Base-by-base conservation (phyloP, 495 filamentous ascomycete genomes). In the Lasiosphaeria miniovina region DNA sequence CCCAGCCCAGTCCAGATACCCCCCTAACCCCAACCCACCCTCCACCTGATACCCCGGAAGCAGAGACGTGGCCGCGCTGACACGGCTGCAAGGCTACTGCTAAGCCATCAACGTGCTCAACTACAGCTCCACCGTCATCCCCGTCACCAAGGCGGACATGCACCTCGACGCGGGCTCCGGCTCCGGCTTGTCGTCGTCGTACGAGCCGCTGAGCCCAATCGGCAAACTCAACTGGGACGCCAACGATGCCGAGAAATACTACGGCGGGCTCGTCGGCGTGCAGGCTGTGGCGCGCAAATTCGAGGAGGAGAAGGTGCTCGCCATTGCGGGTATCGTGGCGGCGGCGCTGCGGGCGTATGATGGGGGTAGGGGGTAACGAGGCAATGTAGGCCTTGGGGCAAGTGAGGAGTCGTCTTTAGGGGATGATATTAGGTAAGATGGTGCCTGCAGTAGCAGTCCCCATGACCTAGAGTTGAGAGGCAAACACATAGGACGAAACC, bases 271-370 rank as follows among this genome's bases (percentile, higher is more conserved):
- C 0, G 77, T 81, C 11, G 75, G 71, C 0, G 62, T 83, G n/a
- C 80, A 82, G 65, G 65, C 80, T 56, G 77, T 82, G 31, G 76
- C 71, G 0, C 57, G 80, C 12, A 70, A 74, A 45, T 68, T 81
- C 53, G 76, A 75, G 61, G 80, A 83, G 57, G 80, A 83, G 64
- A 77, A 75, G 63, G 70, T 77, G 0, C 52, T 78, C 61, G 73
- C 72, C 24, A 75, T 81, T 38, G 62, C 63, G 24, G 24, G 24
- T 2, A 24, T 24, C 24, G 24, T 24, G 2, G 24, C 24, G 24
- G 24, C 0, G 24, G 24, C 0, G 24, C 24, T 24, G 24, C 24
- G 24, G 24, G 24, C 24, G 24, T 24, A 24, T 24, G 24, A 24
- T 24, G 24, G 24, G 24, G 24, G 24, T 24, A 24, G 24, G 24